Evolutionary conservation across 148 eudicot genomes (phyloP).

Genomic region (Simmondsia chinensis): DNA sequence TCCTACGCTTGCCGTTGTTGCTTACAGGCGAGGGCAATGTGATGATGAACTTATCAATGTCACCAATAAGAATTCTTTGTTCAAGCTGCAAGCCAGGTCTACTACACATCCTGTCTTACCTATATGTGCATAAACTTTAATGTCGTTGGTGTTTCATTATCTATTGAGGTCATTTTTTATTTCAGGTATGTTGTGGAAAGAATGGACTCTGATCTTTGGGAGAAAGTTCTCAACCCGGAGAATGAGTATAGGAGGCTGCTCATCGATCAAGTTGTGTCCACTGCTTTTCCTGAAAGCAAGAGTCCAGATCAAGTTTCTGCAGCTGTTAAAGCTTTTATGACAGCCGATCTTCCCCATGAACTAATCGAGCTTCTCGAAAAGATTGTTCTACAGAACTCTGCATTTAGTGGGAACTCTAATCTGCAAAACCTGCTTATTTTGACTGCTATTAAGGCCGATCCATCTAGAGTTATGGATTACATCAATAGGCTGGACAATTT

Average conservation of each 20-base stretch:
- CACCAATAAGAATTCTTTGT: slow-evolving; percentile 88
- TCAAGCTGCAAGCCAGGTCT: slow-evolving; percentile 83
- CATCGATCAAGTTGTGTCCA: slow-evolving; percentile 98
- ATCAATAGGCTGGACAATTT: slow-evolving; percentile 92
- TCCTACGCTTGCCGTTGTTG: slow-evolving; percentile 97
- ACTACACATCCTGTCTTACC: not conserved
- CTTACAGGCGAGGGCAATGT: slow-evolving; percentile 97
- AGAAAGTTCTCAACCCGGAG: slow-evolving; percentile 83
- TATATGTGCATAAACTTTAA: no score
- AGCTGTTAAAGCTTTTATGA: slow-evolving; percentile 98
- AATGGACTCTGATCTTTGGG: slow-evolving; percentile 96
- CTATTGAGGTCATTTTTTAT: not conserved
- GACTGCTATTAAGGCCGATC: slow-evolving; percentile 96
- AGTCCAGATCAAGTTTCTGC: slow-evolving; percentile 99
- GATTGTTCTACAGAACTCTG: slow-evolving; percentile 97
- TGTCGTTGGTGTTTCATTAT: slow-evolving; percentile 2
- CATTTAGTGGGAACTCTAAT: slow-evolving; percentile 95
- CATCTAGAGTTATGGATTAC: slow-evolving; percentile 95
- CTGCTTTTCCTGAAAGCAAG: slow-evolving; percentile 99
- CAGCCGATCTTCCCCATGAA: slow-evolving; percentile 98
- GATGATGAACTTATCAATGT: slow-evolving; percentile 97
- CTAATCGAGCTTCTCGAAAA: slow-evolving; percentile 96
- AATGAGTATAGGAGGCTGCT: slow-evolving; percentile 92
- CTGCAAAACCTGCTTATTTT: slow-evolving; percentile 90
- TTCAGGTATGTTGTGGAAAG: slow-evolving; percentile 89